These are phyloP conservation scores for Penicillium italicum DNA, from an alignment of 2,329 filamentous ascomycete species.

Conservation along the genomic window DNA sequence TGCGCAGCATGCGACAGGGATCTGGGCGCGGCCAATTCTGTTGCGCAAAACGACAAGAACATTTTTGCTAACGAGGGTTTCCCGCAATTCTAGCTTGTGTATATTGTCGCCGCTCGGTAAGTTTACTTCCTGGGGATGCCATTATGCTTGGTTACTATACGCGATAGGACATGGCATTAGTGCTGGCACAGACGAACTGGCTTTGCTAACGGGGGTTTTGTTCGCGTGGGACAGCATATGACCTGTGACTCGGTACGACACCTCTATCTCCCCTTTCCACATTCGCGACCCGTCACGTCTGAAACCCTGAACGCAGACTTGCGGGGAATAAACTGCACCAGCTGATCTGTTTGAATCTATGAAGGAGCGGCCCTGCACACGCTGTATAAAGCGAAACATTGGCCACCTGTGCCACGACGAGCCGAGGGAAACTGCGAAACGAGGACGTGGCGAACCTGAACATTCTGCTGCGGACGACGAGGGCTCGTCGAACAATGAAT, in stretches of 20 bases:
- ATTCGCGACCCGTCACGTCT: slow-evolving; percentile 19
- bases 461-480: slow-evolving; percentile 60
- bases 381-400: slow-evolving; percentile 98
- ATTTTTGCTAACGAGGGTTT: slow-evolving; percentile 24
- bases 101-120: slow-evolving; percentile 86
- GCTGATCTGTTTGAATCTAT: slow-evolving; percentile 17
- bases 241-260: slow-evolving; percentile 79
- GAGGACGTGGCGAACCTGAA: slow-evolving; percentile 64
- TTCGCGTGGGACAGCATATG: slow-evolving; percentile 68
- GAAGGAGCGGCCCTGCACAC: slow-evolving; percentile 90
- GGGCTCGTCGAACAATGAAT: slow-evolving; percentile 45
- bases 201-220: slow-evolving; percentile 48
- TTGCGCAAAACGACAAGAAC: slow-evolving; percentile 17
- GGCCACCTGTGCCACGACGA: slow-evolving; percentile 98
- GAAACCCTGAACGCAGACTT: slow-evolving; percentile 21
- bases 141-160: slow-evolving; percentile 22
- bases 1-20: slow-evolving; percentile 28
- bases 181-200: slow-evolving; percentile 12
- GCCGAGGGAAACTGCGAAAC: slow-evolving; percentile 82
- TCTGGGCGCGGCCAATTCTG: slow-evolving; percentile 14
- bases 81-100: slow-evolving; percentile 66
- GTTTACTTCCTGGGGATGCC: slow-evolving; percentile 38
- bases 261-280: slow-evolving; percentile 13
- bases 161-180: slow-evolving; percentile 1
- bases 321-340: slow-evolving; percentile 11